Evolutionary conservation across 164 flowering plant genomes (phyloP), one percentile per base, ranked within the genome.

Genomic region (Dillenia turbinata): DNA sequence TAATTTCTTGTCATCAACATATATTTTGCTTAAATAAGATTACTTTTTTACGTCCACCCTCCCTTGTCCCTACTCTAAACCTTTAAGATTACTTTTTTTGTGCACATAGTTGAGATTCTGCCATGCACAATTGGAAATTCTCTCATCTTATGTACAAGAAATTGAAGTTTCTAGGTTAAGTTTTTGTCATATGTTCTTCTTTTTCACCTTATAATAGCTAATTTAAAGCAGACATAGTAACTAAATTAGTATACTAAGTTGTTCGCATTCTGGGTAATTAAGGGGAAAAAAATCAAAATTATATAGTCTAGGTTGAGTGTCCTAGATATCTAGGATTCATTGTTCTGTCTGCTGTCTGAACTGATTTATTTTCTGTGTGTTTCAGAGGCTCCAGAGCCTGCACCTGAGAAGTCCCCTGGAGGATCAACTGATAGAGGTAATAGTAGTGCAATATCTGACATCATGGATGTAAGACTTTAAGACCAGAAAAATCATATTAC

Each of bases 341-440:
- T 10, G 17, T 49, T 17, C 16, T 17, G 12, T 49, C 24, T 57
- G 49, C 49, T 60, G 5, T 62, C 40, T 4, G 40, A 33, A 33
- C 40, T 33, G 0, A 4, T 33, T 33, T 33, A 4, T 33, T 33
- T 5, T 33, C 5, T 33, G 0, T 19, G 12, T 10, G 8, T n/a
- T 8, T 48, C 92, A 86, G 89, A 79, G 72, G 63, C 52, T 56
- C 72, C 83, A 61, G 86, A 81, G 47, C 49, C 88, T 46, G 54
- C 49, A 22, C 69, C 15, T n/a, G 74, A 73, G 75, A 85, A 81
- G 72, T 65, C 24, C 53, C 72, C 83, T 12, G 79, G 79, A 33
- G 87, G 86, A 44, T 83, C 95, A 33, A 12, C 57, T 67, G 87
- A 88, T 54, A 80, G 95, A 81, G 97, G 97, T 88, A 55, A 10